Evolutionary conservation across 2,329 filamentous ascomycete genomes (phyloP), one percentile per base, ranked within the genome.

Genomic region (Aciculosporium take): DNA sequence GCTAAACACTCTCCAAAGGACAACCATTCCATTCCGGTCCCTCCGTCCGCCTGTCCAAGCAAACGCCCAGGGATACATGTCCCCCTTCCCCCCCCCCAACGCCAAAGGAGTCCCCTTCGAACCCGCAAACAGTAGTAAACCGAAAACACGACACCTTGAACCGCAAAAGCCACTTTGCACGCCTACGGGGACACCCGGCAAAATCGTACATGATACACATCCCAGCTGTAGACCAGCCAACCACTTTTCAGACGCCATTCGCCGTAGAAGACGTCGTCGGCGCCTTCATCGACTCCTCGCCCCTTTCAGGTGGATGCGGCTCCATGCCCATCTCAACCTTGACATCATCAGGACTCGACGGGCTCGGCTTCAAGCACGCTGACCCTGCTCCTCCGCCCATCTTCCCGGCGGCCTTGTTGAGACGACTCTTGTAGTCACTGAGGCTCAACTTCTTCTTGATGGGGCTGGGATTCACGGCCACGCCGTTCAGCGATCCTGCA

Each of bases 401-500:
- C 40, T 64, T 51, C 53, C 50, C 66, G 3, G 67, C 66, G 3
- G 67, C 67, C 52, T 75, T 78, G 51, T 69, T 72, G 60, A 69
- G 65, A 39, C 72, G 64, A 47, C 70, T 74, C 54, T 74, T 76
- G 51, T 81, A 81, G 51, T 81, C 77, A 51, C 75, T 80, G 2
- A 81, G 56, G 47, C 74, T 80, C 29, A 81, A 60, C 56, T 80
- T 81, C 65, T 81, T 81, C 59, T 79, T 79, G 25, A 76, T 62
- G 2, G 77, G 76, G 46, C 74, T 79, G 3, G 74, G 72, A 18
- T 67, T 65, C 8, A 64, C 64, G 5, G 55, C 56, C 7, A 62
- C 49, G 12, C 68, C 65, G 42, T 70, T 73, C 27, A 64, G 52
- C 0, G 59, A 50, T 0, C 64, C 47, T 6, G 63, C 52, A 4